A percentile compares a stretch with the other conserved stretches of the same genome.
Evolutionary conservation across 2,329 filamentous ascomycete genomes (phyloP).

Genomic region (Sphaerulina vaccinii): DNA sequence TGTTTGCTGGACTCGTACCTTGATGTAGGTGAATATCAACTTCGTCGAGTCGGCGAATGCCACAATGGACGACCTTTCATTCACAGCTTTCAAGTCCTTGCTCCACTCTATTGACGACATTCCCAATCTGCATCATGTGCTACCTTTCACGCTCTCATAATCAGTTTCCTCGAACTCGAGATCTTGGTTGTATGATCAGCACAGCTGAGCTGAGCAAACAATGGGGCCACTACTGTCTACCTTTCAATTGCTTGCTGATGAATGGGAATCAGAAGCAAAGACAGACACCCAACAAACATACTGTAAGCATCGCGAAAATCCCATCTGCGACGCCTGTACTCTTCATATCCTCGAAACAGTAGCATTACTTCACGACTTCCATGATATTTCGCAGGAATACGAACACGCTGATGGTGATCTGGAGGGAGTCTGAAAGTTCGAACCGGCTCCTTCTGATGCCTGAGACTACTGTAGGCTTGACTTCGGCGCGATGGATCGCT

Average conservation of each 20-base stretch:
- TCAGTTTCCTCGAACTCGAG: no score
- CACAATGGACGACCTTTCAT: not conserved
- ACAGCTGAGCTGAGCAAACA: not conserved
- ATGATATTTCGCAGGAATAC: no score
- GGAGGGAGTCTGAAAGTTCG: no score
- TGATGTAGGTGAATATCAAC: not conserved
- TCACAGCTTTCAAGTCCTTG: not conserved
- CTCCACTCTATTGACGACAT: not conserved
- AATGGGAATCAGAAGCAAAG: not conserved
- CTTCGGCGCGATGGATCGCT: no score
- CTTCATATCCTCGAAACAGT: no score
- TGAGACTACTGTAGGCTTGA: no score
- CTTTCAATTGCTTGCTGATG: not conserved
- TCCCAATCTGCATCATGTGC: not conserved
- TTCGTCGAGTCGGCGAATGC: slow-evolving; percentile 3
- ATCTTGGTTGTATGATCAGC: not conserved
- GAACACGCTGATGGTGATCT: no score
- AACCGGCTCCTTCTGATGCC: no score
- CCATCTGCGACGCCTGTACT: no score
- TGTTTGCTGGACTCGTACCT: not conserved
- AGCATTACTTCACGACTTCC: no score
- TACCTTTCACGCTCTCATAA: no score
- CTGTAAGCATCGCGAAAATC: not conserved
- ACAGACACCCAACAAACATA: not conserved
- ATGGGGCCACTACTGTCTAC: not conserved